Evolutionary conservation across 1,284 basidiomycete genomes (phyloP).

Genomic region (Rhodotorula mucilaginosa): DNA sequence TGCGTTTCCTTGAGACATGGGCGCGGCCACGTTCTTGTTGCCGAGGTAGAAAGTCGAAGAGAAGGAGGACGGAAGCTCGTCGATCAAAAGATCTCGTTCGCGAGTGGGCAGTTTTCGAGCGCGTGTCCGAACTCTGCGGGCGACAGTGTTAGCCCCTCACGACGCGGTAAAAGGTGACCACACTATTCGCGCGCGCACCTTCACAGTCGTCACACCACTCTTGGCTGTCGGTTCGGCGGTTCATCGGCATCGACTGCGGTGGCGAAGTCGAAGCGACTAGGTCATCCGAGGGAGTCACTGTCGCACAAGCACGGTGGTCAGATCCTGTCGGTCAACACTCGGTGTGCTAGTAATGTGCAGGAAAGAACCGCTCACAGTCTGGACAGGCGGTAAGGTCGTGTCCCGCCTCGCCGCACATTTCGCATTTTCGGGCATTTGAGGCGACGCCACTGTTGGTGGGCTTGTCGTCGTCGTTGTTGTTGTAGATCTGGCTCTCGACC

Average conservation of each 20-base stretch:
- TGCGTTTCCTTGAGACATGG: too few species aligned
- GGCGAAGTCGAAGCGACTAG: slow-evolving; percentile 1
- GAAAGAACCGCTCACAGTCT: slow-evolving; percentile 14
- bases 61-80: not conserved
- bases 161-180: too few species aligned
- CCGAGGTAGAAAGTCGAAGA: not conserved
- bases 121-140: slow-evolving; percentile 35
- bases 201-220: slow-evolving; percentile 40
- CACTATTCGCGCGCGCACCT: slow-evolving; percentile 7
- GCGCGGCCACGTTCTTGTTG: not conserved
- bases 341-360: too few species aligned
- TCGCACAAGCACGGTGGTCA: too few species aligned
- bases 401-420: slow-evolving; percentile 75
- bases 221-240: not conserved
- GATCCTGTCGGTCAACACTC: too few species aligned
- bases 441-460: slow-evolving; percentile 52
- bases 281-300: not conserved
- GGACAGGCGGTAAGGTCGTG: slow-evolving; percentile 57
- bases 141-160: too few species aligned
- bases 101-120: slow-evolving; percentile 38
- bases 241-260: not conserved
- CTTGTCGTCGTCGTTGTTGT: slow-evolving; percentile 89
- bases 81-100: slow-evolving; percentile 34
- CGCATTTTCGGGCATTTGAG: slow-evolving; percentile 58
- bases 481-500: slow-evolving; percentile 90